Percentiles rank a stretch among this genome's conserved stretches.
Conservation (phyloP, 73 alveolate species). For the Uronychia setigera region DNA sequence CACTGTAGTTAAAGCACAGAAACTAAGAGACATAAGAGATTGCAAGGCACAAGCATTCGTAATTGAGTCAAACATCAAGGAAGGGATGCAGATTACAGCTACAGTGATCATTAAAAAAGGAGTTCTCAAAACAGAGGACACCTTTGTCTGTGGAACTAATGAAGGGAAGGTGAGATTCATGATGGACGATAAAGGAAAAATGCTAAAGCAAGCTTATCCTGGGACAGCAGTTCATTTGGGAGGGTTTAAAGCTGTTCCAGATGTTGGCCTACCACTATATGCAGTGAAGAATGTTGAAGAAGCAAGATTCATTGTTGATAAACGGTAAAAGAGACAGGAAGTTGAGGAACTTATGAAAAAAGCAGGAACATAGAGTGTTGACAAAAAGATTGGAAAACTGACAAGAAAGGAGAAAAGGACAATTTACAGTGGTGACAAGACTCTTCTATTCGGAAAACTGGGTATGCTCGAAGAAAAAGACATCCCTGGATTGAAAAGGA, state of each 20-base stretch:
- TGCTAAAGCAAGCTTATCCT: slow-evolving; percentile 69
- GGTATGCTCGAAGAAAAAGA: slow-evolving; percentile 54
- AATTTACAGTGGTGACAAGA: slow-evolving; percentile 49
- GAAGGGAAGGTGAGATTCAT: slow-evolving; percentile 79
- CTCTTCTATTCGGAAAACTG: slow-evolving; percentile 27
- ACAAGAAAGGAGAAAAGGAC: slow-evolving; percentile 38
- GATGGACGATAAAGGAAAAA: slow-evolving; percentile 67
- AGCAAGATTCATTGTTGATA: slow-evolving; percentile 57
- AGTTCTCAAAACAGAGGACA: slow-evolving; percentile 67
- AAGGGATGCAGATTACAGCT: slow-evolving; percentile 68
- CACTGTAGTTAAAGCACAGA: slow-evolving; percentile 61
- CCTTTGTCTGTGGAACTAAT: slow-evolving; percentile 72
- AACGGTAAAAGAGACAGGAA: slow-evolving; percentile 27
- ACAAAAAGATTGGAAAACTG: slow-evolving; percentile 46
- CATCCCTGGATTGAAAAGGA: slow-evolving; percentile 22
- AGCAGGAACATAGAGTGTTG: background rate
- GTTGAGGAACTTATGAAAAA: background rate
- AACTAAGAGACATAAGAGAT: slow-evolving; percentile 53
- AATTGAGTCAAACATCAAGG: slow-evolving; percentile 63
- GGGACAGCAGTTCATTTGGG: slow-evolving; percentile 81
- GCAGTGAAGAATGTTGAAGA: slow-evolving; percentile 44
- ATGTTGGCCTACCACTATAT: slow-evolving; percentile 72
- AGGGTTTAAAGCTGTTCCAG: slow-evolving; percentile 85
- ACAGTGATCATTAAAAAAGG: slow-evolving; percentile 81
- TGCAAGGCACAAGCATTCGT: slow-evolving; percentile 45